Evolutionary conservation across 176 grass and related monocot genomes (phyloP).

Genomic region (Raddia guianensis): DNA sequence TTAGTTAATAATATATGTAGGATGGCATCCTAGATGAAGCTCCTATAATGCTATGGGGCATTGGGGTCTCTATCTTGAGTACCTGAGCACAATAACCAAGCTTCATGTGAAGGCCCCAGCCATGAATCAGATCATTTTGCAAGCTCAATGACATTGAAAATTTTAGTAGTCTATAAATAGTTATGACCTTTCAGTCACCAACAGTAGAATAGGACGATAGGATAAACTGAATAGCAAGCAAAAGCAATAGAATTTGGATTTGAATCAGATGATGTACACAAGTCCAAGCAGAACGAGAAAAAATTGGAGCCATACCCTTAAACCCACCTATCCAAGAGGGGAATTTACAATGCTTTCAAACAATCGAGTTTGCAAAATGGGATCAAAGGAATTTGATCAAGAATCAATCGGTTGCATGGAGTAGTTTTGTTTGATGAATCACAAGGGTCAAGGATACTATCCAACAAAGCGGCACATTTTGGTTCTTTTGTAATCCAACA

Average conservation of each 20-base stretch:
- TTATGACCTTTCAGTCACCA: not conserved
- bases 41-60: conserved; percentile 5
- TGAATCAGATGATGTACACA: conserved; percentile 99
- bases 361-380: not conserved
- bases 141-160: not conserved
- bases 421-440: not conserved
- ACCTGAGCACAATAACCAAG: conserved; percentile 98
- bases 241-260: conserved; percentile 42
- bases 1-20: not conserved
- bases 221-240: not conserved
- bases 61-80: conserved; percentile 25
- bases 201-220: not conserved
- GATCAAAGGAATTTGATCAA: conserved; percentile 3
- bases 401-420: conserved; percentile 5
- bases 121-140: conserved; percentile 97
- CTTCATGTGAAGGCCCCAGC: conserved; percentile 99
- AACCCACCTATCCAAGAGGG: conserved; percentile 68
- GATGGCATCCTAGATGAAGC: not conserved
- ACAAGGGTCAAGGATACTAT: not conserved
- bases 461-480: not conserved
- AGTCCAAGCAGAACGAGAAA: conserved; percentile 91
- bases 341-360: conserved; percentile 33
- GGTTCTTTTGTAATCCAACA: not conserved
- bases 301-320: conserved; percentile 99
- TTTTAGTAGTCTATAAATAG: not conserved